phyloP scores from a whole-genome alignment of 169 alveolate genomes.

The Cyclospora cayetanensis region DNA sequence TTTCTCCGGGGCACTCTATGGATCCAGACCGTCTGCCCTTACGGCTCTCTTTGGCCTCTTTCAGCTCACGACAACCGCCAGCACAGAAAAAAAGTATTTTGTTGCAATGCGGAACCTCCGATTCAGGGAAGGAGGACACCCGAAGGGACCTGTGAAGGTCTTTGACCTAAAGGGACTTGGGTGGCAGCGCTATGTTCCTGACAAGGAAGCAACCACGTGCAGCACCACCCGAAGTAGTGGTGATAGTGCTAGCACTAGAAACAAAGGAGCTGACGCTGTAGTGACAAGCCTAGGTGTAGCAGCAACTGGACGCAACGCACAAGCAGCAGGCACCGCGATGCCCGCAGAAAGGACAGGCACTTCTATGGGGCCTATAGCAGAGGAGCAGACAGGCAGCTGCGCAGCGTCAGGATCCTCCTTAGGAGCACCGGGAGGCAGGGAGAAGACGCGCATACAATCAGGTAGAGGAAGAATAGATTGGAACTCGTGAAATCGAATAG shows the following conservation, averaged over 20 bases:
- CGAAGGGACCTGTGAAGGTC: not conserved
- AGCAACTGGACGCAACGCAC: not conserved
- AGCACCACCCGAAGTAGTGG: not conserved
- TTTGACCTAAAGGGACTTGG: conserved; percentile 69
- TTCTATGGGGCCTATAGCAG: too few relatives aligned
- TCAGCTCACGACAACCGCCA: not conserved
- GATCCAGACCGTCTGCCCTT: not conserved
- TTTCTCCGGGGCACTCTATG: not conserved
- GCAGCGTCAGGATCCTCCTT: too few relatives aligned
- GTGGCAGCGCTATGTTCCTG: conserved; percentile 12
- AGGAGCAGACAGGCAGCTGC: too few relatives aligned
- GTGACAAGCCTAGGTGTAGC: not conserved
- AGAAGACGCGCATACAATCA: too few relatives aligned
- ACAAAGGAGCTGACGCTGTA: not conserved
- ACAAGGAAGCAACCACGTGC: not conserved
- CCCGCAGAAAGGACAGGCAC: not conserved
- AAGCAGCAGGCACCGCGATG: not conserved
- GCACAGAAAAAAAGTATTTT: not conserved
- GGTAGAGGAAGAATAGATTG: too few relatives aligned
- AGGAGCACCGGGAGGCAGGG: too few relatives aligned
- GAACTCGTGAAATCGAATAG: too few relatives aligned
- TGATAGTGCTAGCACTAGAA: not conserved
- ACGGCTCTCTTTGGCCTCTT: conserved; percentile 52
- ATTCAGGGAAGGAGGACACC: not conserved
- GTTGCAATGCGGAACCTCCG: conserved; percentile 25